phyloP scores from a whole-genome alignment of 2,329 filamentous ascomycete genomes.

The Colletotrichum liaoningense region DNA sequence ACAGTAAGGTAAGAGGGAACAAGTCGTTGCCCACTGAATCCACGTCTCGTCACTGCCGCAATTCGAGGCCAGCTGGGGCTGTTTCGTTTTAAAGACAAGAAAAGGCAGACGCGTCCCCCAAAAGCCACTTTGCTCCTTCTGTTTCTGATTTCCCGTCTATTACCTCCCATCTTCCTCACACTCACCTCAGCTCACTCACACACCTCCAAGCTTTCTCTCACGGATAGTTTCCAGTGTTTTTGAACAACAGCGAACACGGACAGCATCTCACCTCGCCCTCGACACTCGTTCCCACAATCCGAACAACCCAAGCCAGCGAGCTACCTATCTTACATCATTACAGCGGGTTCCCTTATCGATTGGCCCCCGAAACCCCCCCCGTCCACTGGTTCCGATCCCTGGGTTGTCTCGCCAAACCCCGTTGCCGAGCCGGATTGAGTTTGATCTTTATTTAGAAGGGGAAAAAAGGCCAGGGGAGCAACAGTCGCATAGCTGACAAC shows the following conservation, averaged over 20 bases:
- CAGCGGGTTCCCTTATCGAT: constrained; percentile 11
- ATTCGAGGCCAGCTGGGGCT: constrained; percentile 29
- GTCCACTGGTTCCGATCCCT: constrained; percentile 15
- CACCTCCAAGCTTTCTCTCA: neutral
- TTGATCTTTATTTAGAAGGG: constrained; percentile 32
- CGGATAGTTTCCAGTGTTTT: neutral
- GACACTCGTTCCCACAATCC: constrained; percentile 10
- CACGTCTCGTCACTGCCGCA: constrained; percentile 36
- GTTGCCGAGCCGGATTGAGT: constrained; percentile 34
- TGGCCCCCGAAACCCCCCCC: constrained; percentile 9
- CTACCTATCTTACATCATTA: neutral
- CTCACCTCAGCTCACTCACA: neutral
- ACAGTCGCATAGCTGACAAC: constrained; percentile 27
- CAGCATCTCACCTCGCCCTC: neutral
- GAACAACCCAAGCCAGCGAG: neutral
- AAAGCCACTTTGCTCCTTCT: constrained; percentile 12
- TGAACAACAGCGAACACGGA: neutral
- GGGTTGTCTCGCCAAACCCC: constrained; percentile 33
- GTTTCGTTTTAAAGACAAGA: constrained; percentile 34
- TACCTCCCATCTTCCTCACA: neutral
- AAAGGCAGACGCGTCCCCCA: constrained; percentile 33
- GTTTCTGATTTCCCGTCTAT: constrained; percentile 10
- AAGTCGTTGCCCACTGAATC: constrained; percentile 31
- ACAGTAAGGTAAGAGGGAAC: constrained; percentile 12
- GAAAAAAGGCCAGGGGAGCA: constrained; percentile 31